Evolutionary conservation across 2,329 filamentous ascomycete species (phyloP).

Genomic region (Ascochyta lentis): DNA sequence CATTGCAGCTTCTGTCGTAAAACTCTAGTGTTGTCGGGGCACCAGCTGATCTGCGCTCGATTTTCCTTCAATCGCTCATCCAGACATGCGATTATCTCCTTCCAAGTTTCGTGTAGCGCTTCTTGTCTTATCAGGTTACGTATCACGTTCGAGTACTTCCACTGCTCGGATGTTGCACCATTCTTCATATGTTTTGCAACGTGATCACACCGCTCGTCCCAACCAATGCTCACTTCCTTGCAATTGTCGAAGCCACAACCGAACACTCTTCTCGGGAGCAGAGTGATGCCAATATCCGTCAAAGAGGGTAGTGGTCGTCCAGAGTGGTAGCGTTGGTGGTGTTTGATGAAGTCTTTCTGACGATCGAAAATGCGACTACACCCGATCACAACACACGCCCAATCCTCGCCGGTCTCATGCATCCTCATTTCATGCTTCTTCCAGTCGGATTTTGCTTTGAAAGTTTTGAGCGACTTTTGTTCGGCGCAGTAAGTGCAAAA

Average conservation of each 20-base stretch:
- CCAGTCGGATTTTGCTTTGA: conserved; percentile 50
- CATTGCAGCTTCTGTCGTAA: conserved; percentile 48
- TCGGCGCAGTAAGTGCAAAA: conserved; percentile 50
- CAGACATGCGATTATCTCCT: conserved; percentile 42
- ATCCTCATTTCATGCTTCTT: conserved; percentile 50
- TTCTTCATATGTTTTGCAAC: conserved; percentile 51
- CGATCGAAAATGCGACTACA: conserved; percentile 47
- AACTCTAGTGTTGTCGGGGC: conserved; percentile 45
- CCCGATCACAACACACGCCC: conserved; percentile 44
- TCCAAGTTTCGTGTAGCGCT: conserved; percentile 47
- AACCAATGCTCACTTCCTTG: conserved; percentile 49
- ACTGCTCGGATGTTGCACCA: conserved; percentile 42
- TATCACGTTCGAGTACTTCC: conserved; percentile 50
- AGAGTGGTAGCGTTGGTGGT: conserved; percentile 47
- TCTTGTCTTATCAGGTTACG: conserved; percentile 48
- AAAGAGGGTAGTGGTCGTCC: conserved; percentile 43
- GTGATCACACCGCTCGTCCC: conserved; percentile 49
- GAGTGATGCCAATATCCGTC: conserved; percentile 44
- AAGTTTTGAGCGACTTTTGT: conserved; percentile 43
- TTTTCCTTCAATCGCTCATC: conserved; percentile 43
- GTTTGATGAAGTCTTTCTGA: conserved; percentile 48
- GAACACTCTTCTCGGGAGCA: conserved; percentile 44
- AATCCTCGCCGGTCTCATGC: conserved; percentile 50
- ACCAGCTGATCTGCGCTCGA: conserved; percentile 49
- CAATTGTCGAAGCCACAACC: conserved; percentile 50